These are phyloP conservation scores for Epicoccum sorghinum DNA, from an alignment of 2,329 filamentous ascomycete genomes.

Conservation along the genomic window DNA sequence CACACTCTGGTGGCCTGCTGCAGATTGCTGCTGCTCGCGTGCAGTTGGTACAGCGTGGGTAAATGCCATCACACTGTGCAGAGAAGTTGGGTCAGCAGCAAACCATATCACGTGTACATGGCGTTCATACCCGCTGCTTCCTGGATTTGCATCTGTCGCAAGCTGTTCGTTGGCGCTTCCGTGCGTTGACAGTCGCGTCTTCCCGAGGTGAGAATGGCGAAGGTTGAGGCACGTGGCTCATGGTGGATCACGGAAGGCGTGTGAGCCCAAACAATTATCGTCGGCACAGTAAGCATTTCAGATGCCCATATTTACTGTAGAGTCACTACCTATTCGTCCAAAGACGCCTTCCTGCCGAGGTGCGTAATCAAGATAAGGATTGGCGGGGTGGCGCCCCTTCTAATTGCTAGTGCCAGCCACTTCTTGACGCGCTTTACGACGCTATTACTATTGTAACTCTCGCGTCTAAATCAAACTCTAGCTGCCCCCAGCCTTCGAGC, in stretches of 20 bases:
- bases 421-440: no score
- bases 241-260: neutral
- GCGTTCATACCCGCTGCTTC: constrained; percentile 15
- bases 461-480: neutral
- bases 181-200: constrained; percentile 7
- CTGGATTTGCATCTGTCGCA: constrained; percentile 18
- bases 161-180: constrained; percentile 21
- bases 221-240: neutral
- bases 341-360: no score
- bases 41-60: constrained; percentile 21
- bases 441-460: no score
- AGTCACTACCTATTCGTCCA: no score
- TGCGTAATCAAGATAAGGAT: no score
- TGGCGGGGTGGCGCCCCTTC: no score
- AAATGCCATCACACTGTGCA: constrained; percentile 16
- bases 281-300: no score
- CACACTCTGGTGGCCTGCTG: constrained; percentile 14
- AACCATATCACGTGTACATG: neutral
- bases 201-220: neutral
- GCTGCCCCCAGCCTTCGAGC: constrained; percentile 21
- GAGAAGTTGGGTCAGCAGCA: neutral
- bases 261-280: neutral
- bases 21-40: constrained; percentile 11
- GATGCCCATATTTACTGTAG: no score
- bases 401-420: no score